Base-by-base conservation (phyloP, 345 rosid species). In the Anacardium occidentale region DNA sequence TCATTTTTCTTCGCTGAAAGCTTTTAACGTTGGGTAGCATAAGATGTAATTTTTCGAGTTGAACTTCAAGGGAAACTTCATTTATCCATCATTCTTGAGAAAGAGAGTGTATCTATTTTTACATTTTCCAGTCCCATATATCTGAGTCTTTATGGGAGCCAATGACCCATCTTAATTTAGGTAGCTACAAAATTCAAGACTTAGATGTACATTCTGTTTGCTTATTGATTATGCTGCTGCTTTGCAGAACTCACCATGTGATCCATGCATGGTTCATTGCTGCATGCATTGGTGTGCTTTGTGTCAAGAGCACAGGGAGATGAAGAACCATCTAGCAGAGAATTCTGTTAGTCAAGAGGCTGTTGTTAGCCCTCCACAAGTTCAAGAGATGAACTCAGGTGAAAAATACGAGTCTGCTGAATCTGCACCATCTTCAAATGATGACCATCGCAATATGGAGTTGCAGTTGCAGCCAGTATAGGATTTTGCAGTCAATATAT, bases 241-340 rank as follows among this genome's bases (percentile, higher is more conserved):
- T 69, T 55, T 80, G 86, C 83, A 91, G 98, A 79, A 89, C 74
- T 86, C 97, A 0, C 97, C 97, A 0, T 94, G 97, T 53, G 90
- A 90, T 60, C 95, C 91, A 10, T 90, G 97, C 79, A 61, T 87
- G 71, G 97, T 90, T 61, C 97, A 94, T 62, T 90, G 96, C 69
- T 90, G 91, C 80, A 65, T 94, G 83, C 96, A 94, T 21, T 90
- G 96, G 94, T 90, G 96, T 75, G 98, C 98, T 7, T 57, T 94
- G 76, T 92, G 98, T 73, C 97, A 94, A 73, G 97, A 94, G 80
- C 93, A 89, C 75, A 84, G 97, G 48, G 97, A 94, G 87, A 89
- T 89, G 92, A 94, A 59, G 87, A 90, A 87, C 82, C 97, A 84
- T 83, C 78, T 94, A 20, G 84, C 92, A 24, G 91, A 87, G 5